Percentiles rank a stretch among this genome's conserved stretches.
Evolutionary conservation across 2,329 filamentous ascomycete genomes (phyloP).

Genomic region (Clonostachys rosea): DNA sequence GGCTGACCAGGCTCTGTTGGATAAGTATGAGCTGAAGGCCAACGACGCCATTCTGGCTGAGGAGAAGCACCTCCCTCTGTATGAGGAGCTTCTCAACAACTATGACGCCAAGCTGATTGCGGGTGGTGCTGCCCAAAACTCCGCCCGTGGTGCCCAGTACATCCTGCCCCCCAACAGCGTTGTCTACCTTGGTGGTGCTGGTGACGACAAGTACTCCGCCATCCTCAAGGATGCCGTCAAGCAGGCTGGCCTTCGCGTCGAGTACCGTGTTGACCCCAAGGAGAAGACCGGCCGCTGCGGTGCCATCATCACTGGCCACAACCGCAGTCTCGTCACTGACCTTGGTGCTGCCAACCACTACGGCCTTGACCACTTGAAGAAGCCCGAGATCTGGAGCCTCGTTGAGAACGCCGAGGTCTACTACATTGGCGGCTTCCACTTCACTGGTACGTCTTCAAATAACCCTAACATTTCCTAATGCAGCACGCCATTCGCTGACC

Average conservation of each 20-base stretch:
- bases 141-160: slow-evolving; percentile 93
- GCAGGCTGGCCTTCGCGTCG: slow-evolving; percentile 83
- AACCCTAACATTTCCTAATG: too few relatives aligned
- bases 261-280: slow-evolving; percentile 87
- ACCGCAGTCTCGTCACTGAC: slow-evolving; percentile 92
- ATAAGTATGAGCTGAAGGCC: slow-evolving; percentile 90
- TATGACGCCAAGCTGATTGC: slow-evolving; percentile 92
- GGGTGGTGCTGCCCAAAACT: slow-evolving; percentile 96
- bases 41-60: slow-evolving; percentile 98
- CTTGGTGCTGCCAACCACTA: slow-evolving; percentile 97
- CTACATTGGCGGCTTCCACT: slow-evolving; percentile 95
- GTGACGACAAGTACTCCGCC: slow-evolving; percentile 92
- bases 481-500: neutral
- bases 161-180: slow-evolving; percentile 85
- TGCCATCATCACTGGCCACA: slow-evolving; percentile 93
- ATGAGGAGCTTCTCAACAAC: slow-evolving; percentile 90
- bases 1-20: slow-evolving; percentile 77
- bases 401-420: slow-evolving; percentile 84
- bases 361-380: slow-evolving; percentile 88
- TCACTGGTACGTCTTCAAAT: slow-evolving; percentile 54
- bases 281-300: slow-evolving; percentile 89
- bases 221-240: slow-evolving; percentile 82
- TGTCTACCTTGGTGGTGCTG: slow-evolving; percentile 90
- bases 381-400: slow-evolving; percentile 84
- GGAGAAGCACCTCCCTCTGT: slow-evolving; percentile 83